Evolutionary conservation across 331 rosid species (phyloP).

Genomic region (Rosa hybrid): DNA sequence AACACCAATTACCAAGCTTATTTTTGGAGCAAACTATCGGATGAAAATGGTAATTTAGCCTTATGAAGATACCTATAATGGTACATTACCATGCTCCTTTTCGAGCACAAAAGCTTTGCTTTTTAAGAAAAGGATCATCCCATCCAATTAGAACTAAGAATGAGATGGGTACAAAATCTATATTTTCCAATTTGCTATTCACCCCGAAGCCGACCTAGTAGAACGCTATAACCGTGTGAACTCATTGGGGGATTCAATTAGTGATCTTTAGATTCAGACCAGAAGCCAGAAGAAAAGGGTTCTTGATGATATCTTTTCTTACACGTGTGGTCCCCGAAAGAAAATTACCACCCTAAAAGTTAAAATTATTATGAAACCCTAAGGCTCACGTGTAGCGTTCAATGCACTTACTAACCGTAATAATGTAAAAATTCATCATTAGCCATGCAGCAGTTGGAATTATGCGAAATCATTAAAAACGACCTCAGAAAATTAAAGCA

Average conservation of each 20-base stretch:
- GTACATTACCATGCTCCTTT: neutral
- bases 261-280: constrained; percentile 9
- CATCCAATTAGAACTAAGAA: constrained; percentile 17
- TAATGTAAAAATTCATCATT: constrained; percentile 78
- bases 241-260: constrained; percentile 1
- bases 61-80: neutral
- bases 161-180: constrained; percentile 7
- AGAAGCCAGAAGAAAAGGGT: constrained; percentile 3
- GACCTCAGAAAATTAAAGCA: constrained; percentile 29
- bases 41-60: neutral
- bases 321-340: constrained; percentile 56
- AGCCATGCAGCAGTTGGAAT: constrained; percentile 65
- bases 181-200: neutral
- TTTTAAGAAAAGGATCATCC: neutral
- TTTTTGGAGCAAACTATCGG: neutral
- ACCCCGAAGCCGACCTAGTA: neutral
- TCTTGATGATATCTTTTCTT: constrained; percentile 12
- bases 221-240: constrained; percentile 25
- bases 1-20: too few relatives aligned
- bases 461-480: constrained; percentile 65
- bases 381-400: constrained; percentile 91
- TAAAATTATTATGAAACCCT: constrained; percentile 31
- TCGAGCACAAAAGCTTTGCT: neutral
- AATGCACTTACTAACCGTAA: constrained; percentile 80
- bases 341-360: constrained; percentile 27